Base-by-base conservation (phyloP, 2,329 filamentous ascomycete genomes). In the Ascocoryne sarcoides region DNA sequence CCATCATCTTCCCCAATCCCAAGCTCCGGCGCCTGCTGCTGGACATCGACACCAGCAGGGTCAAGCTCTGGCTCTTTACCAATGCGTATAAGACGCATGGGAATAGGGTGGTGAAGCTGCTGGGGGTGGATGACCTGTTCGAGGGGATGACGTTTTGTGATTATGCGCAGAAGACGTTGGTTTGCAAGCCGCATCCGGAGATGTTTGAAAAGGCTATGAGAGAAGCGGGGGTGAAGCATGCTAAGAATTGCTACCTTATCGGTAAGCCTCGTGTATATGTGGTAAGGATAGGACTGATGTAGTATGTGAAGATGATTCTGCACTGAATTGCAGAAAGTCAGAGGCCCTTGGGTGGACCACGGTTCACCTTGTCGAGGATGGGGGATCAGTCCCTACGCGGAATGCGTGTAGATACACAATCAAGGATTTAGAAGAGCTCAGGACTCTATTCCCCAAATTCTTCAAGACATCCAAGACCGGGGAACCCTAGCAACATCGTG, bases 141-240 rank as follows among this genome's bases (percentile, higher is more conserved):
- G 90, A 96, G 48, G 92, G 92, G 5, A 77, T 96, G 46, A 98
- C 92, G 0, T 98, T 79, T 62, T 98, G 93, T 59, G 86, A 98
- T 62, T 98, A 98, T 63, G 72, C 68, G 9, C 65, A 73, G 12
- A 67, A 76, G 31, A 82, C 76, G 4, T 71, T 98, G 46, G 64
- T 93, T 34, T 95, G 92, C 68, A 98, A 98, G 62, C 92, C 92
- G 3, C 74, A 84, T 42, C 70, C 71, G 38, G 77, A 79, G 37
- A 92, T 94, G 82, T 98, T 79, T 59, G 74, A 74, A 28, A 95
- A 92, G 65, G 92, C 85, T 4, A 95, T 96, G 84, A 68, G 63
- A 34, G 84, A 96, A 53, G 88, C 90, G 0, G 83, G 81, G 0
- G 76, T 84, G 1, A 70, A 74, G 10, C 70, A 75, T 26, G 66